Conservation (phyloP, 805 yeast genomes). For the Lipomyces sp. region DNA sequence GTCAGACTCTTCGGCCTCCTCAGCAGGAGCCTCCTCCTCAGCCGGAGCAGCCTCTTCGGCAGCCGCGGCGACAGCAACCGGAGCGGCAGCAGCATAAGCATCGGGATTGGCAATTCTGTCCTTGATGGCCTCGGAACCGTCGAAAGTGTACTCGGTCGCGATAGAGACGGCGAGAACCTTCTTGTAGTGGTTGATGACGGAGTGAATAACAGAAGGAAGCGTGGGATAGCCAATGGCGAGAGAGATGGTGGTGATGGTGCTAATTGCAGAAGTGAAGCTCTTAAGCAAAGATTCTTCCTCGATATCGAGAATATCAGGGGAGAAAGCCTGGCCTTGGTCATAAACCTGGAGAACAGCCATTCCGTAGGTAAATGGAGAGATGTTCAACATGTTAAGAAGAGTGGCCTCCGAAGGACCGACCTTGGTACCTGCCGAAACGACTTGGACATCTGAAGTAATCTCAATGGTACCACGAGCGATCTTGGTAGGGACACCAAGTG, state of each 20-base stretch:
- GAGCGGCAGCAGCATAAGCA: constrained; percentile 99
- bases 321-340: constrained; percentile 99
- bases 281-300: constrained; percentile 93
- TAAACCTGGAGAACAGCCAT: constrained; percentile 94
- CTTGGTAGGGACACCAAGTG: constrained; percentile 99
- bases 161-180: constrained; percentile 95
- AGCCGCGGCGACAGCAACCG: constrained; percentile 86
- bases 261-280: constrained; percentile 91
- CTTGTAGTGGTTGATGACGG: constrained; percentile 99
- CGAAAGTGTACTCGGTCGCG: constrained; percentile 98
- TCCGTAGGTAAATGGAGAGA: constrained; percentile 99
- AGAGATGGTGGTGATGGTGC: constrained; percentile 93
- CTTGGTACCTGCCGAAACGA: constrained; percentile 79
- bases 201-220: constrained; percentile 98
- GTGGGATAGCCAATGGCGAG: constrained; percentile 99
- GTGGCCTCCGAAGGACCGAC: constrained; percentile 99
- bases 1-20: constrained; percentile 57
- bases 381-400: constrained; percentile 98
- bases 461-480: constrained; percentile 99
- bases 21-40: constrained; percentile 76
- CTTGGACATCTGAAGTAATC: constrained; percentile 95
- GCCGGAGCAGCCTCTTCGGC: constrained; percentile 67
- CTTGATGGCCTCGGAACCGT: constrained; percentile 98
- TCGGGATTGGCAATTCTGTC: constrained; percentile 99
- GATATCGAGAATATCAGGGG: constrained; percentile 94